Evolutionary conservation across 805 yeast genomes (phyloP).

Genomic region (Ogataea trehaloabstinens): DNA sequence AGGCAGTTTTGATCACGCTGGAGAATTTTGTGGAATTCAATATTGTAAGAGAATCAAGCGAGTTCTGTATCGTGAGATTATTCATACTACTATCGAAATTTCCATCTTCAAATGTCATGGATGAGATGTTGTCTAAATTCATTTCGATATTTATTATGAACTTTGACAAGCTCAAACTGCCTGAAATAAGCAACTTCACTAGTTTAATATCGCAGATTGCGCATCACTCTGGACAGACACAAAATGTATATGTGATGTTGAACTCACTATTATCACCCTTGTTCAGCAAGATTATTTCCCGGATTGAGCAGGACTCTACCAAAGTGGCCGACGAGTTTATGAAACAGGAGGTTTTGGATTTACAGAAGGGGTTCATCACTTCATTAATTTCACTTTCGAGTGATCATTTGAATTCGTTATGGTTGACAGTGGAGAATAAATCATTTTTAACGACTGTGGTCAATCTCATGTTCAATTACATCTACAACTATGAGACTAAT

Average conservation of each 20-base stretch:
- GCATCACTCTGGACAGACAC: conserved; percentile 69
- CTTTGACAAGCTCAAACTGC: conserved; percentile 53
- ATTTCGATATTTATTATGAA: conserved; percentile 62
- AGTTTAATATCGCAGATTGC: conserved; percentile 86
- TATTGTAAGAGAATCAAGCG: conserved; percentile 76
- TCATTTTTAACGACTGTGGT: conserved; percentile 57
- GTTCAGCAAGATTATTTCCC: conserved; percentile 55
- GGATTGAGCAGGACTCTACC: conserved; percentile 22
- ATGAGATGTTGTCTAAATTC: conserved; percentile 59
- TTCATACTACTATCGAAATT: conserved; percentile 64
- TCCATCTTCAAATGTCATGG: conserved; percentile 37
- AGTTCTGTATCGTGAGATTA: conserved; percentile 85
- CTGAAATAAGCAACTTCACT: conserved; percentile 76
- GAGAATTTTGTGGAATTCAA: conserved; percentile 69
- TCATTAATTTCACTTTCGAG: conserved; percentile 67
- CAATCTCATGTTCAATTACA: conserved; percentile 60
- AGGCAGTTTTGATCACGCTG: conserved; percentile 78
- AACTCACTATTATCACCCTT: conserved; percentile 76
- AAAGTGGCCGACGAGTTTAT: conserved; percentile 32
- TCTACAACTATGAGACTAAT: conserved; percentile 48
- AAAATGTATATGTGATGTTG: conserved; percentile 67
- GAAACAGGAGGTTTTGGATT: conserved; percentile 56
- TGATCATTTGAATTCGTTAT: conserved; percentile 76
- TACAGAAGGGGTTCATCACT: conserved; percentile 69
- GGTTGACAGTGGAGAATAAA: conserved; percentile 63